Conservation (phyloP, 1,284 basidiomycete genomes). For the Puccinia triticina region DNA sequence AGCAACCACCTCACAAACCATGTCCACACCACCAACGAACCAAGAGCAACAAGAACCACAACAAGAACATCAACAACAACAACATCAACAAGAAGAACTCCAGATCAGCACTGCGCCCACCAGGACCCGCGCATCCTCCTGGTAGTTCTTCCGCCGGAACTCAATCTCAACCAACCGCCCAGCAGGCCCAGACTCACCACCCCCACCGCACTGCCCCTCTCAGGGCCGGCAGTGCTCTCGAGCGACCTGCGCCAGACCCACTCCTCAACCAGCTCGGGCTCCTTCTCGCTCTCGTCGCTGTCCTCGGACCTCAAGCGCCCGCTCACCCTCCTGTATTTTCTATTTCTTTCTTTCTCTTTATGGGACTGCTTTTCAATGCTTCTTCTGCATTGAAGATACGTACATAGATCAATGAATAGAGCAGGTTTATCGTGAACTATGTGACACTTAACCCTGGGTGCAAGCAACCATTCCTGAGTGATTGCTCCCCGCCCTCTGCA, state of each 20-base stretch:
- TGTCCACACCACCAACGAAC: not conserved
- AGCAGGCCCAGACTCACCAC: not conserved
- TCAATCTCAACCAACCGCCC: not conserved
- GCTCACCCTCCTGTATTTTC: too few relatives aligned
- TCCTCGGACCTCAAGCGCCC: not conserved
- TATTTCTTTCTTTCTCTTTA: too few relatives aligned
- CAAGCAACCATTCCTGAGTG: too few relatives aligned
- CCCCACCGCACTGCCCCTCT: not conserved
- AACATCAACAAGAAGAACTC: not conserved
- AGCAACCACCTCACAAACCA: too few relatives aligned
- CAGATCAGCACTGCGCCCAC: not conserved
- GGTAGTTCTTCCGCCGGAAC: constrained; percentile 31
- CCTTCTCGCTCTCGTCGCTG: not conserved
- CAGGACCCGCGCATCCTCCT: not conserved
- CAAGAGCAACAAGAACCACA: not conserved
- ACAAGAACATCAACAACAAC: not conserved
- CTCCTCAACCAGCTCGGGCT: constrained; percentile 2
- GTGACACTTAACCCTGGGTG: too few relatives aligned
- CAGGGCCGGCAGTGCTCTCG: not conserved
- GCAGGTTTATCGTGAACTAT: too few relatives aligned
- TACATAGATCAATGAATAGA: too few relatives aligned
- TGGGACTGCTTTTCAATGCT: too few relatives aligned
- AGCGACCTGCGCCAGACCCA: not conserved
- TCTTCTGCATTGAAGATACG: too few relatives aligned
- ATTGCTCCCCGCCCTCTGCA: too few relatives aligned